Evolutionary conservation across 176 grass and related monocot species (phyloP).

Genomic region (Rhynchospora tenuis): DNA sequence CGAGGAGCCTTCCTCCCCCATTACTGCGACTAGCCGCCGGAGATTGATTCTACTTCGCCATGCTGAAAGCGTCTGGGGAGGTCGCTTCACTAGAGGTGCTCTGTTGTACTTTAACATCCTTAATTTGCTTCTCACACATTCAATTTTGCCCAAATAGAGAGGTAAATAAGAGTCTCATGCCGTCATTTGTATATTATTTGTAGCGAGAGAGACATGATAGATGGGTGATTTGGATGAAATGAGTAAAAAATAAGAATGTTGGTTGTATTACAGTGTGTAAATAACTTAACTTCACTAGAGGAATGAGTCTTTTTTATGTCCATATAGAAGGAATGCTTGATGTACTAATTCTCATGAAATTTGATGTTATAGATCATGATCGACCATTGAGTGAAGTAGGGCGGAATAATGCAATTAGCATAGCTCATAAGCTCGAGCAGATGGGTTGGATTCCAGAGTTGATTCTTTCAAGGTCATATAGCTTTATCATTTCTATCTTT

Average conservation of each 20-base stretch:
- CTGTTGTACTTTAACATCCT: not conserved
- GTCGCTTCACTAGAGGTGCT: constrained; percentile 60
- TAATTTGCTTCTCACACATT: not conserved
- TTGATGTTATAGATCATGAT: constrained; percentile 61
- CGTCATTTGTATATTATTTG: not conserved
- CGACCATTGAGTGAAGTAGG: constrained; percentile 71
- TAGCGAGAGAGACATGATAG: not conserved
- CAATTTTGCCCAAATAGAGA: not conserved
- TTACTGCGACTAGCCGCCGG: constrained; percentile 24
- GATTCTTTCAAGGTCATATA: constrained; percentile 67
- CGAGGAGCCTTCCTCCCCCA: not conserved
- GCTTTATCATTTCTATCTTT: constrained; percentile 7
- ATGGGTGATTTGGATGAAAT: not conserved
- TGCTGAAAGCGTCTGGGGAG: constrained; percentile 50
- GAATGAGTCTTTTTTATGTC: not conserved
- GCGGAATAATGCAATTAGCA: constrained; percentile 57
- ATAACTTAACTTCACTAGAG: not conserved
- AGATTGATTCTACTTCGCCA: constrained; percentile 84
- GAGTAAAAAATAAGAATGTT: not conserved
- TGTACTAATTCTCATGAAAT: not conserved
- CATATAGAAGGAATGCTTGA: not conserved
- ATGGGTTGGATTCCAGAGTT: constrained; percentile 91
- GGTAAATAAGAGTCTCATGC: not conserved
- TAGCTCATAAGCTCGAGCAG: constrained; percentile 70
- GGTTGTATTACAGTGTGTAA: not conserved